These are phyloP conservation scores for Pleurotus tuoliensis DNA, from an alignment of 768 basidiomycete species.

Conservation along the genomic window DNA sequence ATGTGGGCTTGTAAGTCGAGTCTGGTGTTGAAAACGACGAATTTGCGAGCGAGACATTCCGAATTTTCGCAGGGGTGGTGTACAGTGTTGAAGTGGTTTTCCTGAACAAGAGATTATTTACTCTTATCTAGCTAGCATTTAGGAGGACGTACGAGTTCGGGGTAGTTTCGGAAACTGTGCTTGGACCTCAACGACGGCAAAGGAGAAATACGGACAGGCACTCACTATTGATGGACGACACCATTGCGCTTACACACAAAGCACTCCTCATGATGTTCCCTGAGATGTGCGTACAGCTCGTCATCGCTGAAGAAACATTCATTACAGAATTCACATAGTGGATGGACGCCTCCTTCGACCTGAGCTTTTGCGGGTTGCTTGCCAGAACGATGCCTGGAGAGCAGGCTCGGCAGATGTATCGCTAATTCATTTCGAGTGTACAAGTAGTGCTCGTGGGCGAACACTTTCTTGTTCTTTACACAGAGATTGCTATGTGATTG, in stretches of 20 bases:
- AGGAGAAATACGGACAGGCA: constrained; percentile 14
- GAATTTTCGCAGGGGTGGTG: constrained; percentile 79
- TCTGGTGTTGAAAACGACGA: constrained; percentile 86
- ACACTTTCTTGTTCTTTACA: constrained; percentile 87
- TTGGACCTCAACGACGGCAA: background rate
- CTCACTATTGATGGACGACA: constrained; percentile 82
- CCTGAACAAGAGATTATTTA: constrained; percentile 34
- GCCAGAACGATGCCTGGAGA: constrained; percentile 26
- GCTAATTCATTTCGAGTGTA: constrained; percentile 63
- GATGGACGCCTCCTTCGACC: constrained; percentile 70
- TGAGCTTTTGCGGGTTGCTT: constrained; percentile 45
- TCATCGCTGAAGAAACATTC: constrained; percentile 93
- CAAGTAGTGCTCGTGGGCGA: constrained; percentile 89
- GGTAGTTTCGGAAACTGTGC: constrained; percentile 73
- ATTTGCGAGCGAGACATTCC: constrained; percentile 80
- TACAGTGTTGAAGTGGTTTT: constrained; percentile 67
- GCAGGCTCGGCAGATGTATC: constrained; percentile 74
- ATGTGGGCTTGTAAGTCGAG: constrained; percentile 92
- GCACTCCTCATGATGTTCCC: constrained; percentile 93
- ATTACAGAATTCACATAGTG: constrained; percentile 85
- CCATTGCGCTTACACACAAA: constrained; percentile 89
- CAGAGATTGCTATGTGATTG: constrained; percentile 70
- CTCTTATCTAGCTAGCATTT: background rate
- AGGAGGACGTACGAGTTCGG: constrained; percentile 54
- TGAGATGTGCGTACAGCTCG: constrained; percentile 91